Evolutionary conservation across 495 filamentous ascomycete species (phyloP).

Genomic region (Filosporella fistucella): DNA sequence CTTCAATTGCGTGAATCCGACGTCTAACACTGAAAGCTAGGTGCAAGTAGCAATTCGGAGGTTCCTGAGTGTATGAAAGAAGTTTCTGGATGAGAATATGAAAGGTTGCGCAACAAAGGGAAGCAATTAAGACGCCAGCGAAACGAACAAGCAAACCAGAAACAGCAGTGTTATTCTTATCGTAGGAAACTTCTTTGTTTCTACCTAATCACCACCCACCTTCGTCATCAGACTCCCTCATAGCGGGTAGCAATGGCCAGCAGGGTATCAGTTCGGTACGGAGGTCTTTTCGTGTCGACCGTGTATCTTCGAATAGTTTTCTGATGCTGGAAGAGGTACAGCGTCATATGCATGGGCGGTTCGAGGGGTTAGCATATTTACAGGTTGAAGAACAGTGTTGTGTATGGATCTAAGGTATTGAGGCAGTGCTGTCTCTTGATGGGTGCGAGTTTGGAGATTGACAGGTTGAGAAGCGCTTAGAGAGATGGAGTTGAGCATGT

Average conservation of each 20-base stretch:
- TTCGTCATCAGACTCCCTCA: conserved; percentile 12
- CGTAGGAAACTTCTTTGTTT: conserved; percentile 9
- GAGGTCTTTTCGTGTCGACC: conserved; percentile 13
- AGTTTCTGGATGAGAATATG: conserved; percentile 7
- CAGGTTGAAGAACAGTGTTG: conserved; percentile 8
- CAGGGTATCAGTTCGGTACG: conserved; percentile 1
- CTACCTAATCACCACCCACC: conserved; percentile 10
- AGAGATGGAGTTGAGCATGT: too few species aligned
- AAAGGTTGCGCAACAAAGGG: conserved; percentile 15
- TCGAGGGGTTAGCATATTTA: conserved; percentile 13
- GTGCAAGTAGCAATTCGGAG: too few species aligned
- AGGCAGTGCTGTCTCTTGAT: conserved; percentile 16
- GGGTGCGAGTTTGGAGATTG: background rate
- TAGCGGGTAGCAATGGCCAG: conserved; percentile 1
- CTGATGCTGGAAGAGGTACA: conserved; percentile 16
- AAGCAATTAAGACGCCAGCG: too few species aligned
- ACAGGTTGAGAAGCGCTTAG: conserved; percentile 13
- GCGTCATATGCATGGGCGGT: conserved; percentile 6
- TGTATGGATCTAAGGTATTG: conserved; percentile 4
- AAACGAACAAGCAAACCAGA: too few species aligned
- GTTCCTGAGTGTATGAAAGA: background rate
- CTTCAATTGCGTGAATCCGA: too few species aligned
- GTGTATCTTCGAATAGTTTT: conserved; percentile 24
- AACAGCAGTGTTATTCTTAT: too few species aligned
- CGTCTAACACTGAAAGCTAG: too few species aligned